These are phyloP conservation scores for Aspergillus hiratsukae DNA, from an alignment of 2,329 filamentous ascomycete species.

Conservation along the genomic window DNA sequence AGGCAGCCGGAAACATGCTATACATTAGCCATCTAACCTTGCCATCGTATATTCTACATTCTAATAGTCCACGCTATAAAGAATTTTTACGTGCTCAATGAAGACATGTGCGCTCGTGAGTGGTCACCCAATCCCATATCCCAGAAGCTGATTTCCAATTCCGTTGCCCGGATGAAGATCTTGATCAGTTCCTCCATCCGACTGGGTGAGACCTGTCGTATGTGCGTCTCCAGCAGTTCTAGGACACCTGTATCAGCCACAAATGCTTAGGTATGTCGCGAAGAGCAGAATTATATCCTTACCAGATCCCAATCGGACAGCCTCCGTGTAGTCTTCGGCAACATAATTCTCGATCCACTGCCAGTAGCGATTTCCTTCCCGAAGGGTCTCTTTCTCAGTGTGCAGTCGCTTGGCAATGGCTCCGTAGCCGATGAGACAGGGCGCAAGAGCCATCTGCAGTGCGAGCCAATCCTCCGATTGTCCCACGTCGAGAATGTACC, in stretches of 20 bases:
- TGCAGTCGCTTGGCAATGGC: conserved; percentile 69
- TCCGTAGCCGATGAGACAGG: conserved; percentile 86
- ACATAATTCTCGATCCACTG: conserved; percentile 89
- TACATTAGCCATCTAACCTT: neutral
- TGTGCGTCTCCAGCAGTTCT: conserved; percentile 73
- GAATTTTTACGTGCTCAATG: neutral
- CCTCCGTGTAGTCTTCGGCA: conserved; percentile 70
- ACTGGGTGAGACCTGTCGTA: conserved; percentile 65
- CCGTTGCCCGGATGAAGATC: conserved; percentile 82
- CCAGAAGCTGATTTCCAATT: conserved; percentile 75
- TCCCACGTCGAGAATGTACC: conserved; percentile 84
- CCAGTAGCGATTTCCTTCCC: conserved; percentile 72
- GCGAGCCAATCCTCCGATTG: conserved; percentile 84
- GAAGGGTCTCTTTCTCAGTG: conserved; percentile 55
- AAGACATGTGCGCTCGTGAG: neutral
- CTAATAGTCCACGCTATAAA: neutral
- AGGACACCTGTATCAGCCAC: conserved; percentile 8
- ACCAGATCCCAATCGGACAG: conserved; percentile 68
- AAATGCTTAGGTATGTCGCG: neutral
- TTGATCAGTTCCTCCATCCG: conserved; percentile 76
- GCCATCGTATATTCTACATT: neutral
- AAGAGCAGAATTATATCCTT: conserved; percentile 23
- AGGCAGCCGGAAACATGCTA: too few species aligned
- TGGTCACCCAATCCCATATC: conserved; percentile 54
- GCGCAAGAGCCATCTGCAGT: conserved; percentile 76